Base-by-base conservation (phyloP, 2,329 filamentous ascomycete species). In the Botryotinia calthae region DNA sequence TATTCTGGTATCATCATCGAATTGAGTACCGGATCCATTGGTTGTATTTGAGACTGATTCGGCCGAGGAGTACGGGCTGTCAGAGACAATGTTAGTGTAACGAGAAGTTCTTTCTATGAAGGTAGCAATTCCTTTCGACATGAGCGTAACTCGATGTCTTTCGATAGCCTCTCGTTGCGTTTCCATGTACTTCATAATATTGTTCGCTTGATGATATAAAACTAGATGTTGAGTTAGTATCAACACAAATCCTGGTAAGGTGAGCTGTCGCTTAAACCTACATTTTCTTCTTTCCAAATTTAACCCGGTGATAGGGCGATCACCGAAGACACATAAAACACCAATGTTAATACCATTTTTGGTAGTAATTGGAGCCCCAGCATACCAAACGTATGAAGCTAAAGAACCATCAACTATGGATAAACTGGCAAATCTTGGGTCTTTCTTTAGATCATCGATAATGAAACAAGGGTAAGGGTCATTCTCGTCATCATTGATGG, bases 141-240 rank as follows among this genome's bases (percentile, higher is more conserved):
- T 89, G 76, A 83, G 84, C 72, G 83, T 86, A 63, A 82, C 86
- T 76, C 83, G 84, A 76, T 82, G 85, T 75, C 84, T 86, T 76
- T 84, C 86, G 72, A 84, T 86, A 71, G 79, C 84, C 75, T 82
- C 85, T 77, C 84, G 84, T 65, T 82, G 86, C 83, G 83, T 87
- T 80, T 89, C 87, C 25, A 91, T 79, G 72, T 90, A 88, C 44
- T 88, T 84, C 81, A 89, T 88, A 8, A 88, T 83, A 9, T 87
- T 85, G 14, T 40, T 67, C 25, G 70, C 70, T 72, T 42, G 82
- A 82, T 1, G 85, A 82, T 79, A 90, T 82, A 56, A 87, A 86
- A 68, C 86, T 85, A 78, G 91, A 82, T 40, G 12, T 42, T 20
- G 20, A 1, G 40, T 71, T 64, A 64, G 31, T 63, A 70, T 48